Evolutionary conservation across 352 stramenopile genomes (phyloP).

Genomic region (Peronospora destructor): DNA sequence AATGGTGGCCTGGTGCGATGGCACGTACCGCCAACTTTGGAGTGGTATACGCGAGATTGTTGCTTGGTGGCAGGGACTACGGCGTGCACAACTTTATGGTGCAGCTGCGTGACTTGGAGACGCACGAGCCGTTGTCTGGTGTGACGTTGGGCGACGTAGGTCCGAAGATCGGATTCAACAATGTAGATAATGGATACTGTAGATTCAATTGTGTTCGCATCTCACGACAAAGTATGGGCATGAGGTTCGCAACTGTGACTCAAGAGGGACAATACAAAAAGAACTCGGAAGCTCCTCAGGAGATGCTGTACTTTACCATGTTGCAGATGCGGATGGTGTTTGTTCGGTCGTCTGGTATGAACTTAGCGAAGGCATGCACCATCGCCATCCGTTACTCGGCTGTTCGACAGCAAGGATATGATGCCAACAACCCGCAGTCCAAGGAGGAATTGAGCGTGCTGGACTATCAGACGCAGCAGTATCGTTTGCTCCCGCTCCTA

Average conservation of each 20-base stretch:
- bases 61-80: constrained; percentile 74
- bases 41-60: constrained; percentile 81
- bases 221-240: constrained; percentile 64
- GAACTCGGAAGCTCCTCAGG: constrained; percentile 37
- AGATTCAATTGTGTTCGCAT: constrained; percentile 28
- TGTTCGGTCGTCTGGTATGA: constrained; percentile 36
- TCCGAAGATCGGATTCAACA: constrained; percentile 68
- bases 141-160: constrained; percentile 62
- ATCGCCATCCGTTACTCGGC: constrained; percentile 93
- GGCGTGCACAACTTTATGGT: constrained; percentile 97
- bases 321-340: constrained; percentile 69
- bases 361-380: constrained; percentile 84
- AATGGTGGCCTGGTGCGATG: constrained; percentile 94
- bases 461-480: constrained; percentile 94
- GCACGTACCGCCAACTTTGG: constrained; percentile 92
- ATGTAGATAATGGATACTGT: constrained; percentile 65
- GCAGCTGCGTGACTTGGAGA: constrained; percentile 87
- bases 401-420: constrained; percentile 84
- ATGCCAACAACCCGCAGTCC: constrained; percentile 41
- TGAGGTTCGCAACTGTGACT: constrained; percentile 50
- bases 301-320: constrained; percentile 79
- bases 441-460: constrained; percentile 86
- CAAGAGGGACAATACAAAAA: constrained; percentile 58
- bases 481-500: constrained; percentile 89
- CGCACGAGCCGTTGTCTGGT: constrained; percentile 40